Evolutionary conservation across 345 rosid genomes (phyloP), one percentile per base, ranked within the genome.

Genomic region (Populus euphratica): DNA sequence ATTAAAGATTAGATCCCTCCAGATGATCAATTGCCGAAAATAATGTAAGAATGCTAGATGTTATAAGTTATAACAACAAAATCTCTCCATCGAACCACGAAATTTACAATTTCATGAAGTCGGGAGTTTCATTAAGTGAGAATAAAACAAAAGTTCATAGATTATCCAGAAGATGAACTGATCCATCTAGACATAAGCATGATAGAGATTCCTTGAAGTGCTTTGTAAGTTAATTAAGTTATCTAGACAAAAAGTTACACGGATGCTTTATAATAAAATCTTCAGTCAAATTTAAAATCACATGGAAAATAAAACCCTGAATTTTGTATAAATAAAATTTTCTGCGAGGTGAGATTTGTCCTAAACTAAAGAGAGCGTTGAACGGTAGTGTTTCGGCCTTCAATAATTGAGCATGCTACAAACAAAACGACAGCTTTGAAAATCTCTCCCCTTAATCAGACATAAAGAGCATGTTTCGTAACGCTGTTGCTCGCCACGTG

Each of bases 361-460:
- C 35, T 65, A 0, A 1, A 17, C 8, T 1, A 33, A 38, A 38
- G 8, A 38, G 6, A 38, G 39, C 39, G 31, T 5, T 31, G 31
- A 25, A 12, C 69, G 0, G 18, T 16, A 0, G 33, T 12, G 27
- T 65, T 31, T 33, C 6, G 2, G 69, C 39, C 18, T 36, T 6
- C 33, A 14, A 43, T 41, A 75, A 75, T 43, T 29, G 39, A 25
- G 72, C 21, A n/a, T 7, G 66, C 21, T 7, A 36, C 71, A 63
- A 18, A 4, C 18, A 68, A 27, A 65, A 70, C 76, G 76, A 64
- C 72, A 64, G 12, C 36, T 5, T 17, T 23, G 68, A 47, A 71
- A 64, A 78, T 35, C 52, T 44, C 36, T 23, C 65, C 71, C 65
- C 25, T 70, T 16, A 35, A 25, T 35, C 70, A 44, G 70, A 71